Evolutionary conservation across 192 early-diverging fungal genomes (phyloP).

Genomic region (Coemansia sp.): DNA sequence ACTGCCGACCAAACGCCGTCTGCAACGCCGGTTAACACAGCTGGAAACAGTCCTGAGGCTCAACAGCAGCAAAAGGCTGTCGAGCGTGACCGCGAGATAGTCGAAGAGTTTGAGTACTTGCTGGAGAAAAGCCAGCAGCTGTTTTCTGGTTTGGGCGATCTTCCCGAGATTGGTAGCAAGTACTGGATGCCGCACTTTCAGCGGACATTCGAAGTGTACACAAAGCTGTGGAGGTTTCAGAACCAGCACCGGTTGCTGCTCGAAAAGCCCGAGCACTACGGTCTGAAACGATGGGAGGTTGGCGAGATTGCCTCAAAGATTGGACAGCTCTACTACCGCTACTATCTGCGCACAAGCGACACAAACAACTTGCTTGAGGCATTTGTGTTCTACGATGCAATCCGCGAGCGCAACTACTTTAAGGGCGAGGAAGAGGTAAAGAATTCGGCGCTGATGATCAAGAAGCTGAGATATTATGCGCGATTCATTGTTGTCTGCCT

Average conservation of each 20-base stretch:
- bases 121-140: slow-evolving; percentile 96
- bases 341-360: slow-evolving; percentile 88
- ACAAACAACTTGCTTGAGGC: slow-evolving; percentile 96
- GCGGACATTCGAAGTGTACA: slow-evolving; percentile 97
- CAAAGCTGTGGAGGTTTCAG: slow-evolving; percentile 96
- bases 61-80: slow-evolving; percentile 15
- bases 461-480: slow-evolving; percentile 96
- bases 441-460: slow-evolving; percentile 90
- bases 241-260: slow-evolving; percentile 80
- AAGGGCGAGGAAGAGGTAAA: slow-evolving; percentile 89
- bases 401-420: slow-evolving; percentile 92
- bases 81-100: slow-evolving; percentile 53
- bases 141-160: slow-evolving; percentile 78
- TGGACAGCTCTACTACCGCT: slow-evolving; percentile 85
- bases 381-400: slow-evolving; percentile 94
- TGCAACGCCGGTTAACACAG: slow-evolving; percentile 2
- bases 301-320: slow-evolving; percentile 98
- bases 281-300: slow-evolving; percentile 95
- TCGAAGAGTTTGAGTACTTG: slow-evolving; percentile 90
- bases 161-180: slow-evolving; percentile 51
- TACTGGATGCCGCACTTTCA: slow-evolving; percentile 90
- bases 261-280: slow-evolving; percentile 87
- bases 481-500: slow-evolving; percentile 88
- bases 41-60: slow-evolving; percentile 1
- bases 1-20: slow-evolving; percentile 4